A percentile compares a stretch with the other conserved stretches of the same genome.
These are phyloP conservation scores for Microcos paniculata DNA, from an alignment of 345 rosid species.

Conservation along the genomic window DNA sequence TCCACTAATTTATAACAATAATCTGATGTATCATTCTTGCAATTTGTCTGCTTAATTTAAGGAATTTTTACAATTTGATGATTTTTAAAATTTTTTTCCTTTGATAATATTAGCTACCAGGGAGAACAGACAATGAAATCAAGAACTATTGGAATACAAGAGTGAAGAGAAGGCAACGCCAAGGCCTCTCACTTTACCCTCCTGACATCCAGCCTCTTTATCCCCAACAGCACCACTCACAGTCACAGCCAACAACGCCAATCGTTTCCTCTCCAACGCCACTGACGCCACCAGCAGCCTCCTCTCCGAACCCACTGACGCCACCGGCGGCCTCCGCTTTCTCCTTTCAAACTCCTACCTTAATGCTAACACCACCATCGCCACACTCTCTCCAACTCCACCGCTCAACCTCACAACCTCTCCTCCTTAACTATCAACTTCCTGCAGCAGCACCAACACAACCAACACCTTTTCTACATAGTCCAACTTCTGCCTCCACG, in stretches of 20 bases:
- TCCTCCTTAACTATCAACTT: neutral
- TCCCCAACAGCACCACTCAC: conserved; percentile 21
- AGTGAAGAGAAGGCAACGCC: conserved; percentile 62
- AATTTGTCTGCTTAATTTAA: neutral
- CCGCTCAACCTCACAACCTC: neutral
- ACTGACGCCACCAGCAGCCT: conserved; percentile 13
- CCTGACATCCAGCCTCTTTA: conserved; percentile 42
- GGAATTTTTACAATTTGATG: neutral
- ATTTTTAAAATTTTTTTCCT: neutral
- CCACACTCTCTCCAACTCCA: neutral
- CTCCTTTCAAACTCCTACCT: conserved; percentile 32
- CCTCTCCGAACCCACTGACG: too few species aligned
- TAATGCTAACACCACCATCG: neutral
- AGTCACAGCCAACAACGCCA: conserved; percentile 22
- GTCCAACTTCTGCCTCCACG: conserved; percentile 13
- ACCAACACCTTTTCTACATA: neutral
- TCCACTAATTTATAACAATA: neutral
- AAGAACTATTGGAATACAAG: conserved; percentile 80
- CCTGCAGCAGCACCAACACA: neutral
- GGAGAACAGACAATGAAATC: conserved; percentile 72
- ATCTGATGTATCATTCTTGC: neutral
- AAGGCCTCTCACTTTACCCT: conserved; percentile 64
- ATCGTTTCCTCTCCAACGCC: conserved; percentile 18
- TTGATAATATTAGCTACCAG: conserved; percentile 1
- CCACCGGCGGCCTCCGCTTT: conserved; percentile 18